phyloP scores from a whole-genome alignment of 75 land plant species.

The Picea glauca region DNA sequence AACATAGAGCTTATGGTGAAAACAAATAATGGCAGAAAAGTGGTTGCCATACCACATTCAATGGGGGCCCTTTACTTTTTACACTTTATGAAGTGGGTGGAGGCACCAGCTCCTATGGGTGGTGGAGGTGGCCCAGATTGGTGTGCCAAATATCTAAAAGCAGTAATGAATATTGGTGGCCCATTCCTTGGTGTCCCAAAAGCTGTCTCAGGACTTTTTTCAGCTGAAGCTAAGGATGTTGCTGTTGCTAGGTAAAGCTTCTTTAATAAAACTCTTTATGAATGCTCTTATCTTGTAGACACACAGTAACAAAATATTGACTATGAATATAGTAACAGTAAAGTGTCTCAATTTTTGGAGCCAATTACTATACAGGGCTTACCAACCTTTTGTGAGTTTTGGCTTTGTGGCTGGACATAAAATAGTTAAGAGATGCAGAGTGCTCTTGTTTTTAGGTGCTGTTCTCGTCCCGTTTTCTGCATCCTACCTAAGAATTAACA shows the following conservation, averaged over 20 bases:
- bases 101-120: slow-evolving; percentile 94
- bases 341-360: too few species aligned
- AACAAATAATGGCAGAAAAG: slow-evolving; percentile 80
- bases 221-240: slow-evolving; percentile 92
- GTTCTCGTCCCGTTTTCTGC: too few species aligned
- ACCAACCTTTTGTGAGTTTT: too few species aligned
- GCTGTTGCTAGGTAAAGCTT: slow-evolving; percentile 84
- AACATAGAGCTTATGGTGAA: slow-evolving; percentile 83
- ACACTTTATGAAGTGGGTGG: slow-evolving; percentile 98
- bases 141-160: slow-evolving; percentile 82
- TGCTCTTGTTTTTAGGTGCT: too few species aligned
- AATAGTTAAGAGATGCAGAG: too few species aligned
- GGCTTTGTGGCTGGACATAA: too few species aligned
- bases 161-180: slow-evolving; percentile 89
- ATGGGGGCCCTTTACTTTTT: slow-evolving; percentile 93
- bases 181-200: slow-evolving; percentile 96
- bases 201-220: slow-evolving; percentile 83
- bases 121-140: slow-evolving; percentile 93
- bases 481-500: too few species aligned
- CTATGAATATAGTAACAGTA: too few species aligned
- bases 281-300: too few species aligned
- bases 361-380: too few species aligned
- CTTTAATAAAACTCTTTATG: too few species aligned
- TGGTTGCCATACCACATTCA: slow-evolving; percentile 90
- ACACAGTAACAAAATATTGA: too few species aligned